Evolutionary conservation across 306 rosid species (phyloP), one percentile per base, ranked within the genome.

Genomic region (Cicer bijugum): DNA sequence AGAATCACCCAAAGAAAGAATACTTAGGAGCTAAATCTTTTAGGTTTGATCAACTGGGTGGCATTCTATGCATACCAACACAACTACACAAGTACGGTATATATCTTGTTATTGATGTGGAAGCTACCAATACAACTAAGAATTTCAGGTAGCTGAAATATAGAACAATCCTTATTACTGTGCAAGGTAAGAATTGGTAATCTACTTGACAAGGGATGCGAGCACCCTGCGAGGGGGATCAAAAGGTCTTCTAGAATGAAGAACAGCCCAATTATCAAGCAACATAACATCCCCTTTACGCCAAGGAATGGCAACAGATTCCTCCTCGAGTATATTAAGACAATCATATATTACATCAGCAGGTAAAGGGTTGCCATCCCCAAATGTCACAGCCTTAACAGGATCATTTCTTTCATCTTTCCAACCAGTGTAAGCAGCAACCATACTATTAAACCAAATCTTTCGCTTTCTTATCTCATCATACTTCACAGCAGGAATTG

Each of bases 361-460:
- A 0, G 94, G 96, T 80, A 94, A 76, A 0, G 95, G 91, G 44
- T 76, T 74, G 28, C 97, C 92, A 72, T 94, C 87, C 10, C 97
- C 96, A 14, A 88, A 94, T 0, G 91, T 91, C 8, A 94, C 95
- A 0, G 97, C 98, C 86, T 94, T 94, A 5, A 75, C 83, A 5
- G 96, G 92, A 70, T 91, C 88, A 44, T 81, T 81, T 14, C 68
- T 33, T 37, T 75, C 77, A 69, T 81, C 84, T 46, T 81, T 48
- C 84, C 84, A 81, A 3, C 84, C 84, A 0, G 81, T 89, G 60
- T 91, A 89, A 14, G 98, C 97, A 10, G 94, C 96, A 40, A 86
- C 96, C 97, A 93, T 91, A 84, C 94, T 91, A 20, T 93, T 93
- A 75, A 93, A 88, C 98, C 96, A 94, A 43, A 87, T 86, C 90